These are phyloP conservation scores for Arxiozyma telluris DNA, from an alignment of 1,139 yeast species.

Conservation along the genomic window DNA sequence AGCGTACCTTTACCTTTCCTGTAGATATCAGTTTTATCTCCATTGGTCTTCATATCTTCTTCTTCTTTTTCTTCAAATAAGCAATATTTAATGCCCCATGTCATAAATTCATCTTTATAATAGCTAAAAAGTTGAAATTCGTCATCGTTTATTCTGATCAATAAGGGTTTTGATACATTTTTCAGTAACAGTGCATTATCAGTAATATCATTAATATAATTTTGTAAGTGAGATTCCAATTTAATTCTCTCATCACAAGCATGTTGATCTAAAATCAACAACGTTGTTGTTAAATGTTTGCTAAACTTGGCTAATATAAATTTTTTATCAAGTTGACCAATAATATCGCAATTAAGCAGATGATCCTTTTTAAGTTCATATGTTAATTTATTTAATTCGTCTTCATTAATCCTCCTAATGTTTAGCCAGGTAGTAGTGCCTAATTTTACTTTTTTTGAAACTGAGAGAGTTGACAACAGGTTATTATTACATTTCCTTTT, in stretches of 20 bases:
- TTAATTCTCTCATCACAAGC: conserved; percentile 66
- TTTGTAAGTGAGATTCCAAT: conserved; percentile 41
- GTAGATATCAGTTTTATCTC: background rate
- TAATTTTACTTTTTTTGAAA: background rate
- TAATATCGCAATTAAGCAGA: conserved; percentile 23
- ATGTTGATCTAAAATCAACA: conserved; percentile 60
- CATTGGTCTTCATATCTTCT: background rate
- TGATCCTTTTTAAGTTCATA: conserved; percentile 15
- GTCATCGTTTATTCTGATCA: conserved; percentile 20
- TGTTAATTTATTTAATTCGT: background rate
- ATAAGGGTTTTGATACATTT: conserved; percentile 4
- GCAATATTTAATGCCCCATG: conserved; percentile 40
- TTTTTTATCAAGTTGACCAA: conserved; percentile 50
- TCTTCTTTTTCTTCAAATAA: conserved; percentile 4
- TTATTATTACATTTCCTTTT: background rate
- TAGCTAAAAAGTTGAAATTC: conserved; percentile 32
- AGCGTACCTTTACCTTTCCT: conserved; percentile 1
- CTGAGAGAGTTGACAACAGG: background rate
- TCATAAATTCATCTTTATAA: conserved; percentile 30
- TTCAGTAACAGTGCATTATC: conserved; percentile 7
- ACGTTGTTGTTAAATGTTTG: conserved; percentile 2
- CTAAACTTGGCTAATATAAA: conserved; percentile 41
- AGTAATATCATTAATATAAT: conserved; percentile 15
- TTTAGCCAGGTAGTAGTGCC: conserved; percentile 7
- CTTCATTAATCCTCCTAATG: conserved; percentile 3